These are phyloP conservation scores for Panaeolus papilionaceus DNA, from an alignment of 768 basidiomycete genomes.

Conservation along the genomic window DNA sequence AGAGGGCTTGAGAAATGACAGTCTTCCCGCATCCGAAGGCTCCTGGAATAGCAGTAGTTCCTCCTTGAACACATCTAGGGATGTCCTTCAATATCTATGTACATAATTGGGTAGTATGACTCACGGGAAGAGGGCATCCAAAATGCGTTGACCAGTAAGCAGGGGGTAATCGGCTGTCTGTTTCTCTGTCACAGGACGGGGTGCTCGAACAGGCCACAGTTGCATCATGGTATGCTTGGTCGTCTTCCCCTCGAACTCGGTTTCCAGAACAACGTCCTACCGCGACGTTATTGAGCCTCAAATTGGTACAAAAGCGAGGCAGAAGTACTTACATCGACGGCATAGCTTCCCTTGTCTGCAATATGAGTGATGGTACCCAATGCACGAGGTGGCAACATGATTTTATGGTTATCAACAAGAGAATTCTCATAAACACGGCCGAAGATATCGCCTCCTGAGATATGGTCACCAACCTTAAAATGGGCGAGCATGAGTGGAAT, in stretches of 20 bases:
- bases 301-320: neutral
- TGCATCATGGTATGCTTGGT: slow-evolving; percentile 97
- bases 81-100: neutral
- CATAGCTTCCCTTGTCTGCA: slow-evolving; percentile 93
- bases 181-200: slow-evolving; percentile 95
- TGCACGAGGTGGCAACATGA: slow-evolving; percentile 93
- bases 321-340: slow-evolving; percentile 72
- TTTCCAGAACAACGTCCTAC: slow-evolving; percentile 94
- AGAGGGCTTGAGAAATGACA: slow-evolving; percentile 97
- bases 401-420: slow-evolving; percentile 94
- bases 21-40: slow-evolving; percentile 99
- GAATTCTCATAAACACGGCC: slow-evolving; percentile 98
- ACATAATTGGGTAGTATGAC: slow-evolving; percentile 34
- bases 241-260: slow-evolving; percentile 95
- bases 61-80: slow-evolving; percentile 92
- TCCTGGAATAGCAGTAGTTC: slow-evolving; percentile 97
- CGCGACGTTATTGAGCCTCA: neutral
- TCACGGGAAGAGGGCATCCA: slow-evolving; percentile 96
- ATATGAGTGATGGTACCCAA: slow-evolving; percentile 95
- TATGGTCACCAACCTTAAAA: slow-evolving; percentile 89
- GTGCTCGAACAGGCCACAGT: slow-evolving; percentile 98
- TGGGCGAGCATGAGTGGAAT: slow-evolving; percentile 17
- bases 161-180: slow-evolving; percentile 91
- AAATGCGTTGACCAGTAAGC: slow-evolving; percentile 94
- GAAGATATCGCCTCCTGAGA: slow-evolving; percentile 96